Percentiles rank a stretch among this genome's conserved stretches.
Evolutionary conservation across 768 basidiomycete genomes (phyloP).

Genomic region (Polyporus arcularius): DNA sequence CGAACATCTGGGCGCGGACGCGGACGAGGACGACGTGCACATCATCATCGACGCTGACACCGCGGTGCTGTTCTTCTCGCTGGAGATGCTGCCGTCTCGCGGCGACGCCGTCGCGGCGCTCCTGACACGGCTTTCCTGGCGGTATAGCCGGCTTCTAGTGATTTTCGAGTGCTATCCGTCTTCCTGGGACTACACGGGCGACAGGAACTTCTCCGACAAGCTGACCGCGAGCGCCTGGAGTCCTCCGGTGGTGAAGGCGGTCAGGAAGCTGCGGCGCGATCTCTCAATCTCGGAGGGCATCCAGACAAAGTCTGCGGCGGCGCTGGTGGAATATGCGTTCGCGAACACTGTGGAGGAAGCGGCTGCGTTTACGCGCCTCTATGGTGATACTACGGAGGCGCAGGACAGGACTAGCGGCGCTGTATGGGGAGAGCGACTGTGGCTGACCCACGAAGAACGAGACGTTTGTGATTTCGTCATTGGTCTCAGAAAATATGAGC

Average conservation of each 20-base stretch:
- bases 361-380: constrained; percentile 53
- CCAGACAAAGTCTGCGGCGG: constrained; percentile 46
- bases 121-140: constrained; percentile 63
- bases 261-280: constrained; percentile 67
- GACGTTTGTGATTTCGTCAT: constrained; percentile 41
- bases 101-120: constrained; percentile 44
- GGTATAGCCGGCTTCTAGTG: constrained; percentile 53
- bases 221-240: constrained; percentile 42
- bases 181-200: constrained; percentile 36
- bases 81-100: constrained; percentile 51
- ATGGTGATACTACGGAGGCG: constrained; percentile 58
- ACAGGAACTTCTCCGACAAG: constrained; percentile 12
- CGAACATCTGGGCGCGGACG: constrained; percentile 44
- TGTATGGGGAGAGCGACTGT: constrained; percentile 61
- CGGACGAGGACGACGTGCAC: constrained; percentile 46
- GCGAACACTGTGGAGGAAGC: constrained; percentile 60
- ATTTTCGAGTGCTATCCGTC: constrained; percentile 61
- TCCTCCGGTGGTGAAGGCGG: constrained; percentile 65
- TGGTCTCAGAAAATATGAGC: background rate
- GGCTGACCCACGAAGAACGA: constrained; percentile 58
- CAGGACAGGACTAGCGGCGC: constrained; percentile 42
- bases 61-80: constrained; percentile 51
- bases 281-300: constrained; percentile 63
- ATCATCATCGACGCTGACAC: constrained; percentile 67
- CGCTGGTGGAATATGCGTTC: constrained; percentile 58